phyloP scores from a whole-genome alignment of 208 protist species.

The Leishmania tropica region DNA sequence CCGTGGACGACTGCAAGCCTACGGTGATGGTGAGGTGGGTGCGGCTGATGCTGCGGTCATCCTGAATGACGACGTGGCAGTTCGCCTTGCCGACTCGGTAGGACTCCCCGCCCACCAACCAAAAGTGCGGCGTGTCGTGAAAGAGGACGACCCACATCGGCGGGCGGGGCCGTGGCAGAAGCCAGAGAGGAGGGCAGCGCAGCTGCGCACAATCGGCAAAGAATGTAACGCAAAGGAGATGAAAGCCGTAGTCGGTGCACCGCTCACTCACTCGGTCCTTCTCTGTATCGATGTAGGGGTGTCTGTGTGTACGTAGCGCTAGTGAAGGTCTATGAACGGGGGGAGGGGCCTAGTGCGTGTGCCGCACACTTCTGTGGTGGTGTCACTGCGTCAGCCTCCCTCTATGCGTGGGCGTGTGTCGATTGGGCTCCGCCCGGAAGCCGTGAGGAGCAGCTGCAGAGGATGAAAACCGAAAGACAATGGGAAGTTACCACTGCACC shows the following conservation, averaged over 20 bases:
- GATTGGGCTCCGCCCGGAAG: background rate
- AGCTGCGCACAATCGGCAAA: background rate
- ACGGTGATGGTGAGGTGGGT: constrained; percentile 65
- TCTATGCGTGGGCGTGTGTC: background rate
- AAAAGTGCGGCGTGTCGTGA: constrained; percentile 51
- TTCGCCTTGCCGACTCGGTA: constrained; percentile 71
- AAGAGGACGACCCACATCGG: constrained; percentile 87
- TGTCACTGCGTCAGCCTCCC: background rate
- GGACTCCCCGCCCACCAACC: constrained; percentile 55
- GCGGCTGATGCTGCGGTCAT: constrained; percentile 83
- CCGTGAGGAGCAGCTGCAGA: background rate
- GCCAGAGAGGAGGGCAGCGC: background rate
- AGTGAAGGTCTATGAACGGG: background rate
- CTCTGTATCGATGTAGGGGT: background rate
- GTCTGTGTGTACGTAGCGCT: background rate
- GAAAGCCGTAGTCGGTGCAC: background rate
- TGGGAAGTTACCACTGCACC: background rate
- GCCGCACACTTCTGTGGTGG: background rate
- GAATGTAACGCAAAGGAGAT: background rate
- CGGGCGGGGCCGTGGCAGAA: background rate
- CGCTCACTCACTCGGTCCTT: background rate
- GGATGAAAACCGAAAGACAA: background rate
- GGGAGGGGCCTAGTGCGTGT: background rate
- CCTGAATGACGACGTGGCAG: constrained; percentile 66
- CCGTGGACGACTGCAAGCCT: constrained; percentile 11